Evolutionary conservation across 768 basidiomycete species (phyloP).

Genomic region (Mycena kentingensis): DNA sequence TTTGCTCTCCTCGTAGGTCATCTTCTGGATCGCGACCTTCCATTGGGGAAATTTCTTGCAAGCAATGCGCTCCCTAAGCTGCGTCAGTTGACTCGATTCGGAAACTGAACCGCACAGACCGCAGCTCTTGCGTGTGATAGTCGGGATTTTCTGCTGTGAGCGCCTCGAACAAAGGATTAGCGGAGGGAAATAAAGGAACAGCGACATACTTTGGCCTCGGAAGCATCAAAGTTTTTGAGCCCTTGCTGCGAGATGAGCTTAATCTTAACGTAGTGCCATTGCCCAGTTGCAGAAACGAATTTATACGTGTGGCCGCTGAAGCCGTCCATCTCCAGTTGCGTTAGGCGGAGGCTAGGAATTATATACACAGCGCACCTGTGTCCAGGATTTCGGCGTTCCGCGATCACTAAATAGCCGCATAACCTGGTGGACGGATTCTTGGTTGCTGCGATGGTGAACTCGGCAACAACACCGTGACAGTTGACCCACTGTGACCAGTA

Average conservation of each 20-base stretch:
- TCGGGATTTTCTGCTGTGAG: slow-evolving; percentile 11
- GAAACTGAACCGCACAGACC: neutral
- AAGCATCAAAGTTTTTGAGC: slow-evolving; percentile 15
- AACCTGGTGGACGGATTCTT: slow-evolving; percentile 19
- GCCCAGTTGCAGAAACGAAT: slow-evolving; percentile 11
- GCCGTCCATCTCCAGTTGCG: slow-evolving; percentile 15
- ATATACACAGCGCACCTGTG: slow-evolving; percentile 9
- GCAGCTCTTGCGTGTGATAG: slow-evolving; percentile 16
- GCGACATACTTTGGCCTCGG: slow-evolving; percentile 5
- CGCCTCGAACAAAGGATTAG: neutral
- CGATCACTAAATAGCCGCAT: slow-evolving; percentile 20
- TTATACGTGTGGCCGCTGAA: slow-evolving; percentile 23
- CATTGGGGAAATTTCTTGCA: slow-evolving; percentile 14
- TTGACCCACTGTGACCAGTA: slow-evolving; percentile 27
- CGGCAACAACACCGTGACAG: no score
- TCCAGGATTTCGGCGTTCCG: slow-evolving; percentile 22
- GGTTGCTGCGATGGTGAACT: slow-evolving; percentile 12
- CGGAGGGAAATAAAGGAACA: neutral
- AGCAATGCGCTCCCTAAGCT: slow-evolving; percentile 14
- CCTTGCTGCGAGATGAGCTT: slow-evolving; percentile 13
- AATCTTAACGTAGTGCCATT: slow-evolving; percentile 20
- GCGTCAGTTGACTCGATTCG: neutral
- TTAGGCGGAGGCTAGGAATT: neutral
- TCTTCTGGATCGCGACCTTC: slow-evolving; percentile 18
- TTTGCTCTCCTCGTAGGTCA: slow-evolving; percentile 18